phyloP scores from a whole-genome alignment of 495 filamentous ascomycete genomes.

The Aspergillus funiculosus region DNA sequence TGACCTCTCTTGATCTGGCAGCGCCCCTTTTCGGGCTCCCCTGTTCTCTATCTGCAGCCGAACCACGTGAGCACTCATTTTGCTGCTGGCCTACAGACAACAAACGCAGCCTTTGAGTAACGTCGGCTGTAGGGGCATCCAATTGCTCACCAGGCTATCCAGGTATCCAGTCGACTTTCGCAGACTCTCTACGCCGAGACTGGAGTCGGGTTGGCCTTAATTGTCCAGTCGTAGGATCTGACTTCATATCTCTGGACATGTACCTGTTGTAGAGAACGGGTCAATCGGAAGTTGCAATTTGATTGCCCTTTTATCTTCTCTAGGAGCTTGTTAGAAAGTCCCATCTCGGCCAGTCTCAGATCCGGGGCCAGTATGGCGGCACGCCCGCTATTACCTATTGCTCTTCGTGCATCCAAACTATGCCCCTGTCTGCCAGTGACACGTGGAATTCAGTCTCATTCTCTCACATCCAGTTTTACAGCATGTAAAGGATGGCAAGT shows the following conservation, averaged over 20 bases:
- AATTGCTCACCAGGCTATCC: neutral
- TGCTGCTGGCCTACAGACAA: constrained; percentile 2
- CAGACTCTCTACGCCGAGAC: no score
- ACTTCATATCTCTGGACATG: neutral
- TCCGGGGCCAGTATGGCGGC: constrained; percentile 13
- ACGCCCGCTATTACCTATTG: constrained; percentile 1
- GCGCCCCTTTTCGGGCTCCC: no score
- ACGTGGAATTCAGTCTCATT: no score
- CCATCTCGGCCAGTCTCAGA: neutral
- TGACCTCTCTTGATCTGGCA: neutral
- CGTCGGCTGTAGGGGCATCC: neutral
- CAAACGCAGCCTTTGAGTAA: no score
- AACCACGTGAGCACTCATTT: constrained; percentile 8
- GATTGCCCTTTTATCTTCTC: neutral
- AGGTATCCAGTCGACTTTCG: neutral
- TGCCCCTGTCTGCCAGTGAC: constrained; percentile 4
- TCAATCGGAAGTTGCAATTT: neutral
- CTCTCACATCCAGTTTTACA: neutral
- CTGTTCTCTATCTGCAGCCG: neutral
- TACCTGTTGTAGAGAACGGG: neutral
- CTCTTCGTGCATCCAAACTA: constrained; percentile 9
- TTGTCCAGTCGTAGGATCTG: constrained; percentile 1
- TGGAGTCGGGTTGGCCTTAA: constrained; percentile 1
- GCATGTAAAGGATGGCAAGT: constrained; percentile 7
- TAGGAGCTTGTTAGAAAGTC: no score